Base-by-base conservation (phyloP, 2,329 filamentous ascomycete genomes). In the Paecilomyces formosus region DNA sequence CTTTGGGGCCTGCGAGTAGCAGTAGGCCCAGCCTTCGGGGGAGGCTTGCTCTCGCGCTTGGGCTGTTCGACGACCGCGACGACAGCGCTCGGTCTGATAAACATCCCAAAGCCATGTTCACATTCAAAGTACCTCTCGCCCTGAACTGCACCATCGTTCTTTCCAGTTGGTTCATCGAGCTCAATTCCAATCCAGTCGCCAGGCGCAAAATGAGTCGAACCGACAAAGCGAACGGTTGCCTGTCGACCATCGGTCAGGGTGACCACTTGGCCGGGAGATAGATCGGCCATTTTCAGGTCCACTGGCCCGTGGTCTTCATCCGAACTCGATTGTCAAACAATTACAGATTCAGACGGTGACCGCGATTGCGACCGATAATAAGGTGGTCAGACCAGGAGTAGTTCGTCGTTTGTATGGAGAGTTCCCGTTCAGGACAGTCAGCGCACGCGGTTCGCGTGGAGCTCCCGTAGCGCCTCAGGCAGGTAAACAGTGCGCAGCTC, bases 181-280 rank as follows among this genome's bases (percentile, higher is more conserved):
- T 96, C 92, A 60, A 97, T 84, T 63, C 93, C 93, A 60, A 97
- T 81, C 91, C 92, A 97, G 61, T 89, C 86, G 62, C 92, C 93
- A 5, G 82, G 79, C 59, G 91, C 86, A 75, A 97, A 96, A 66
- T 84, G 79, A 39, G 93, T 91, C 57, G 82, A 79, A 68, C 94
- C 94, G 61, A 90, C 80, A 75, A 90, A 99, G 67, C 90, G 90
- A 63, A 99, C 84, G 60, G 84, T 83, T 65, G 85, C 94, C 66
- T 83, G 83, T 66, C 88, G 87, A 68, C 88, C 88, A 75, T 96
- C 89, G 68, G 82, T 85, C 65, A 96, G 86, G 75, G 87, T 85
- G 74, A 97, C 84, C 63, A 83, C 85, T 77, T 94, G 89, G 67
- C 91, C 92, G 57, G 77, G 68, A 49, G 66, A 68, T 57, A 75